Evolutionary conservation across 1,284 basidiomycete species (phyloP).

Genomic region (Trichosporon sp.): DNA sequence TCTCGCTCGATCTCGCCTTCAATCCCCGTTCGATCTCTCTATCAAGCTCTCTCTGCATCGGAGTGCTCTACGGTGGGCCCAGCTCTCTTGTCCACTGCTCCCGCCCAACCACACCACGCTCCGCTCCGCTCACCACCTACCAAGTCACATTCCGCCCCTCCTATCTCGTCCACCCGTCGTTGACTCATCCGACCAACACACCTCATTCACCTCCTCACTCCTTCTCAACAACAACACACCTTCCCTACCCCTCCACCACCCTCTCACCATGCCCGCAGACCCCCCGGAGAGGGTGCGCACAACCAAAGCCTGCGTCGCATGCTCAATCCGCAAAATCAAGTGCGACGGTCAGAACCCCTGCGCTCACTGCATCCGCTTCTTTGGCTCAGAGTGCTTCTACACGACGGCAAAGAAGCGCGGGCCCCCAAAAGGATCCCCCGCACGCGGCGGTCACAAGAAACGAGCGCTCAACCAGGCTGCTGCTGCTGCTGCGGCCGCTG

Average conservation of each 20-base stretch:
- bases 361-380: conserved; percentile 17
- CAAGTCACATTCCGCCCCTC: too few species aligned
- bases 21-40: too few species aligned
- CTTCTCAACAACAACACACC: background rate
- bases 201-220: background rate
- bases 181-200: too few species aligned
- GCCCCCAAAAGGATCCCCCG: conserved; percentile 17
- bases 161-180: too few species aligned
- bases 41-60: too few species aligned
- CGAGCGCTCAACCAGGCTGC: conserved; percentile 1
- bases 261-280: background rate
- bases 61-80: too few species aligned
- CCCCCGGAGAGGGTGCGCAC: conserved; percentile 9
- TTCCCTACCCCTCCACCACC: background rate
- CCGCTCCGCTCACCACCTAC: too few species aligned
- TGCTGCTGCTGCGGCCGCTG: background rate
- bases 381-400: conserved; percentile 17
- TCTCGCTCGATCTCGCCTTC: too few species aligned
- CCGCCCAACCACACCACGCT: too few species aligned
- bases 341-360: conserved; percentile 18
- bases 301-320: conserved; percentile 17
- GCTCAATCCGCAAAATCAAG: conserved; percentile 19
- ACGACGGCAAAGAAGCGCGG: conserved; percentile 16
- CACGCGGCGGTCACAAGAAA: conserved; percentile 15
- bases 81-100: too few species aligned